Base-by-base conservation (phyloP, 2,329 filamentous ascomycete genomes). In the Phyllosticta citribraziliensis region DNA sequence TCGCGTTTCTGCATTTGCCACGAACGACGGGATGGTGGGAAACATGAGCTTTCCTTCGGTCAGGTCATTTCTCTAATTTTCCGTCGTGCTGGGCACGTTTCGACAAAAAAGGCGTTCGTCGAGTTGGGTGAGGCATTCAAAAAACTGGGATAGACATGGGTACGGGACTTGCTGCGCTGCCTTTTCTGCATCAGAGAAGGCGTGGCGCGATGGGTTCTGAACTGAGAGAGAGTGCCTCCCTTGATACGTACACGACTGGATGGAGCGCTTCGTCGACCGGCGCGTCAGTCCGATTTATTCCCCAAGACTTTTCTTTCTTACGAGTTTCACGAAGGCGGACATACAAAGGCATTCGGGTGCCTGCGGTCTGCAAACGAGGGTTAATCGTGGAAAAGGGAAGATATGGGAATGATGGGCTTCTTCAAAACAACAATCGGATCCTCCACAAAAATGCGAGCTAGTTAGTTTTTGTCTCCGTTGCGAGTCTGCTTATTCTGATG, bases 81-180 rank as follows among this genome's bases (percentile, higher is more conserved):
- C 58, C 58, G 58, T 60, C 58, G 58, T 60, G 53, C 58, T 55
- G 58, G 53, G 58, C 58, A 60, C 53, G 53, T 56, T 60, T 47
- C 40, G 14, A 47, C 58, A 60, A 53, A 60, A 50, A 60, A 52
- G 58, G 58, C 58, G 58, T 60, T 60, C 53, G 55, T 60, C 58
- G 58, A 60, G 58, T 60, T 53, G 58, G 58, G 40, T 47, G 55
- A 60, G 58, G 58, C 58, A 60, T 40, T 47, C 40, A 47, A 24
- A 40, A 60, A 60, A 60, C 55, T 55, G 58, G 55, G 58, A 55
- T 55, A 51, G 55, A 54, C 58, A 56, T 35, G 58, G 40, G 40
- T n/a, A 47, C 40, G 40, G 40, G 58, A 60, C 55, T 60, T 60
- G 52, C 55, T 60, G 58, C 58, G 58, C 53, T 60, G 58, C 58